Base-by-base conservation (phyloP, 1,139 yeast genomes). In the Blastobotrys illinoisensis region DNA sequence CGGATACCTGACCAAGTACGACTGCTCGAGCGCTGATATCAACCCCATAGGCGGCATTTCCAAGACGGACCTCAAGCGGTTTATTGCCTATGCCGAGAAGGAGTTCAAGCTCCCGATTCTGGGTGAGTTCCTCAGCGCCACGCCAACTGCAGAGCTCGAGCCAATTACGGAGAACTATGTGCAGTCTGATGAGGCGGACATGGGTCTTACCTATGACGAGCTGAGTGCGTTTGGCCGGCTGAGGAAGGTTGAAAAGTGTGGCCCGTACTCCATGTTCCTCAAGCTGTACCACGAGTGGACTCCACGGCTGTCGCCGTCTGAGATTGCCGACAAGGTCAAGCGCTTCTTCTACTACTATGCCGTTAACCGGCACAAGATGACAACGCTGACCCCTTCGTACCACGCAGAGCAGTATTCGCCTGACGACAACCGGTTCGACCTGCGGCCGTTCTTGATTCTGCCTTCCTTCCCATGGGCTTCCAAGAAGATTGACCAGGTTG, bases 361-460 rank as follows among this genome's bases (percentile, higher is more conserved):
- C 5, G 81, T 93, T 55, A 93, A 93, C 71, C 83, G 99, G 65
- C 99, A 93, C 72, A 93, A 93, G 72, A 95, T 89, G 85, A 93
- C 99, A 0, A 91, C 95, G 16, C 79, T 91, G 71, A 93, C 99
- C 0, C 99, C 99, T 13, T 82, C 96, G 21, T 95, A 93, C 67
- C 99, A 93, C 65, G 99, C 99, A 0, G 99, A 93, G 68, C 95
- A 88, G 66, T 93, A 95, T 68, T 89, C 97, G 1, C 98, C 99
- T 1, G 99, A 93, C 71, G 99, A 93, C 69, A 93, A 93, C 70
- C 80, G 99, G 64, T 93, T 87, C 69, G 99, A 93, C 69, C 76
- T 95, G 66, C 79, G 99, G 61, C 99, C 99, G 18, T 90, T 93
- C 69, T 77, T 93, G 69, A 88, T 93, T 56, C 83, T 88, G 63